Percentiles rank a stretch among this genome's conserved stretches.
Conservation (phyloP, 1,139 yeast species). For the Meyerozyma guilliermondii region DNA sequence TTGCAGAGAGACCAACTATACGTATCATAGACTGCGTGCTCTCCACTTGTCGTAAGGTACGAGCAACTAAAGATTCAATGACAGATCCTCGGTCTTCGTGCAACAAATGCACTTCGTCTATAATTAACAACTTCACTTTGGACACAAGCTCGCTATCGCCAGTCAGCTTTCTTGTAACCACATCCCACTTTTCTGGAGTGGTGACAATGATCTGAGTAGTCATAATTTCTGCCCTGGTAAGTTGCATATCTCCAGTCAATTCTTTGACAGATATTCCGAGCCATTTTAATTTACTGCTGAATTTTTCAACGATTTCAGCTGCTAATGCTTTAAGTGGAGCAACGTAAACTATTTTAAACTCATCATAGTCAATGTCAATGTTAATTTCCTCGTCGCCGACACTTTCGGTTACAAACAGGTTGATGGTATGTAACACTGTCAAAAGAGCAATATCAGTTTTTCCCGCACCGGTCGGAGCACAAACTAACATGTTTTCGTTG, state of each 20-base stretch:
- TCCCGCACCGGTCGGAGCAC: constrained; percentile 99
- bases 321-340: constrained; percentile 97
- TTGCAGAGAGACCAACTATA: constrained; percentile 95
- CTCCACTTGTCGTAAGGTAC: constrained; percentile 93
- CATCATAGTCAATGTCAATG: constrained; percentile 68
- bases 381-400: constrained; percentile 42
- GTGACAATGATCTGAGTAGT: constrained; percentile 90
- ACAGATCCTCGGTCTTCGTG: constrained; percentile 99
- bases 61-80: constrained; percentile 89
- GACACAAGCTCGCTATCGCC: constrained; percentile 86
- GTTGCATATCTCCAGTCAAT: constrained; percentile 95
- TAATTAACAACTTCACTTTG: constrained; percentile 78
- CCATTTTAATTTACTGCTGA: constrained; percentile 73
- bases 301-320: constrained; percentile 93
- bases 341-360: constrained; percentile 86
- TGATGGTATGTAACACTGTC: constrained; percentile 76
- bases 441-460: constrained; percentile 94
- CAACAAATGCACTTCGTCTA: constrained; percentile 93
- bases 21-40: constrained; percentile 91
- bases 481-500: constrained; percentile 91
- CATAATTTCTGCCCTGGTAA: constrained; percentile 76
- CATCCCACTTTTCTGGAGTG: constrained; percentile 99
- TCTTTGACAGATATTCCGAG: constrained; percentile 83
- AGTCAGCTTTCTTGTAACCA: constrained; percentile 82
- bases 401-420: constrained; percentile 52